Base-by-base conservation (phyloP, 495 filamentous ascomycete genomes). In the Annulohypoxylon stygium region DNA sequence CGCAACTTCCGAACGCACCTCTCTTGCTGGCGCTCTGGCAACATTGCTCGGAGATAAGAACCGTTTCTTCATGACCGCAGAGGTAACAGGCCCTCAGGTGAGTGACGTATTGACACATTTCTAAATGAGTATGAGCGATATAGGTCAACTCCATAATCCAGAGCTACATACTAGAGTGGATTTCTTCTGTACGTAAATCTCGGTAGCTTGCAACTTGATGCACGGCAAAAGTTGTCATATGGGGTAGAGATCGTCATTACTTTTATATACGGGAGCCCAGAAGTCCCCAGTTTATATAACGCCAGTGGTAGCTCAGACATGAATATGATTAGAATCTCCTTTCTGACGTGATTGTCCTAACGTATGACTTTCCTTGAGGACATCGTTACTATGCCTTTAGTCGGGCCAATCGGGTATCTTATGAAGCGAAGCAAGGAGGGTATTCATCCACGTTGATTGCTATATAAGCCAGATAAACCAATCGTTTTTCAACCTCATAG, bases 21-120 rank as follows among this genome's bases (percentile, higher is more conserved):
- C 76, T 79, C 39, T 48, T 62, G 14, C 70, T 67, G n/a, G 80
- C 82, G 0, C 54, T 54, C 5, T 65, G 59, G 59, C 83, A 85
- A 30, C 78, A 74, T 53, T 78, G 71, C 37, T 85, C 83, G 11
- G 83, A 84, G 23, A 85, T 83, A 41, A 85, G 78, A 7, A 85
- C 77, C 2, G 79, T 83, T 25, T 83, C 80, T 55, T 84, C 81
- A 30, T 62, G 54, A 36, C 76, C 53, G 68, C 83, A 85, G 39
- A 71, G 39, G 47, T 65, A 61, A 71, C 83, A 85, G 57, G 80
- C 61, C 39, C 79, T 79, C 37, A 84, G 53, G 73, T 85, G 83
- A 26, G 71, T 79, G 16, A 79, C 78, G 76, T 83, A 85, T 67
- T 70, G 78, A 67, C 83, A 85, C 83, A 85, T 85, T 51, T 48